phyloP scores from a whole-genome alignment of 2,329 filamentous ascomycete species.

The Sporothrix curviconia region DNA sequence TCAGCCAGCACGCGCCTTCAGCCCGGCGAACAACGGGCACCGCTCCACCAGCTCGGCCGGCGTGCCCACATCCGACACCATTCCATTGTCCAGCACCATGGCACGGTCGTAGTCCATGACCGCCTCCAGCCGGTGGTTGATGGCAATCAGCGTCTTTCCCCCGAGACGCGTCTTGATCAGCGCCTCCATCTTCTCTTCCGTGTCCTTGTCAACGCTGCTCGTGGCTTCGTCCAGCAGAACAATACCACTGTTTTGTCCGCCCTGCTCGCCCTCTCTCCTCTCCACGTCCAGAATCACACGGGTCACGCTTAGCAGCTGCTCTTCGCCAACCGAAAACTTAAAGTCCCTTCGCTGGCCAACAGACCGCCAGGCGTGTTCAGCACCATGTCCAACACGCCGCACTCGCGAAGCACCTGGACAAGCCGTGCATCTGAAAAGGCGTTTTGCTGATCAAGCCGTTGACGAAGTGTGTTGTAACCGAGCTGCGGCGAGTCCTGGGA shows the following conservation, averaged over 20 bases:
- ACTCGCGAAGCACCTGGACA: conserved; percentile 35
- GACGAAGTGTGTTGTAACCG: conserved; percentile 35
- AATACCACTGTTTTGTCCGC: conserved; percentile 16
- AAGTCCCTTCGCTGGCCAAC: not conserved
- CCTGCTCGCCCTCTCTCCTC: not conserved
- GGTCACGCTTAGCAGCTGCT: not conserved
- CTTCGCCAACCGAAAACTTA: not conserved
- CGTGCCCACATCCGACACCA: conserved; percentile 1
- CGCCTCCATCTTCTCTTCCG: conserved; percentile 35
- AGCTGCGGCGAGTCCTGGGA: conserved; percentile 39
- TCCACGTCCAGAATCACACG: not conserved
- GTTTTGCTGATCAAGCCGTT: conserved; percentile 41
- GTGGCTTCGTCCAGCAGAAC: conserved; percentile 39
- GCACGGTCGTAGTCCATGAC: conserved; percentile 48
- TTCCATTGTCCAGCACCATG: conserved; percentile 41
- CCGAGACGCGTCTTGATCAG: conserved; percentile 34
- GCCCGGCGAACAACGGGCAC: not conserved
- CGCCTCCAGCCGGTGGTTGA: conserved; percentile 40
- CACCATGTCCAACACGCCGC: conserved; percentile 22
- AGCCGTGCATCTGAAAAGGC: conserved; percentile 27
- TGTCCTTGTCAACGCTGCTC: conserved; percentile 34
- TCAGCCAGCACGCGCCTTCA: not conserved
- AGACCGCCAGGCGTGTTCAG: conserved; percentile 14
- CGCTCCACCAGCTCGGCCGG: not conserved
- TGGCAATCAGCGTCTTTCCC: conserved; percentile 46